Evolutionary conservation across 176 grass and related monocot species (phyloP).

Genomic region (Eleusine indica): DNA sequence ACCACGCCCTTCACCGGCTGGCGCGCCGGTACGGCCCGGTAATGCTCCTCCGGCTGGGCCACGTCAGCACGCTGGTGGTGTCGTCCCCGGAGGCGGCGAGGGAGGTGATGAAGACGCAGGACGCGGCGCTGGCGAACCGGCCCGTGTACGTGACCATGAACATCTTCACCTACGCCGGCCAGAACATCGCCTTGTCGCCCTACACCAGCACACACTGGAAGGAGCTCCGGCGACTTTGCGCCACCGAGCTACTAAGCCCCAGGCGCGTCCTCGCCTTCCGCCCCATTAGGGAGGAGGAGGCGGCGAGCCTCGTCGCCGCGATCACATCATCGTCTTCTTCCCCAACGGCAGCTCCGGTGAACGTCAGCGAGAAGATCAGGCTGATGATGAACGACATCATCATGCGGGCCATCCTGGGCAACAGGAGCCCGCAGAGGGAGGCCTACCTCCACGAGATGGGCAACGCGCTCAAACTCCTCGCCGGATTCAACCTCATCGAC

Average conservation of each 20-base stretch:
- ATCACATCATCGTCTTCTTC: neutral
- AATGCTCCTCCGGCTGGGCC: constrained; percentile 27
- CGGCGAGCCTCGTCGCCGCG: constrained; percentile 13
- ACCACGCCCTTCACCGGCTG: too few species aligned
- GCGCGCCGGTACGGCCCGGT: too few species aligned
- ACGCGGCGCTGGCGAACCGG: constrained; percentile 44
- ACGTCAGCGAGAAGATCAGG: neutral
- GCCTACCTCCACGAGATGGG: too few species aligned
- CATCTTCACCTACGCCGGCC: constrained; percentile 42
- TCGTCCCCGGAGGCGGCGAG: constrained; percentile 52
- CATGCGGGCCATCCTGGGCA: too few species aligned
- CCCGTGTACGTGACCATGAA: constrained; percentile 25
- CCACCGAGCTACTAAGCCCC: constrained; percentile 42
- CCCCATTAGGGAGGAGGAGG: constrained; percentile 44
- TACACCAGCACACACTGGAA: constrained; percentile 41
- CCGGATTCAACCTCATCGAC: constrained; percentile 46
- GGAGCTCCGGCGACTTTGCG: constrained; percentile 52
- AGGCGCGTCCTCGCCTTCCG: constrained; percentile 48
- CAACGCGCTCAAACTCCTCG: neutral
- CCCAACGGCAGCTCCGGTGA: too few species aligned
- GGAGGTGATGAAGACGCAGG: constrained; percentile 65
- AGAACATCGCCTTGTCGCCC: constrained; percentile 38
- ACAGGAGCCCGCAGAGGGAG: too few species aligned
- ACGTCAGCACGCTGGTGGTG: constrained; percentile 50
- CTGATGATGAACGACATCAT: neutral